Percentiles rank a stretch among this genome's conserved stretches.
These are phyloP conservation scores for Cicer chorassanicum DNA, from an alignment of 306 rosid genomes.

Conservation along the genomic window DNA sequence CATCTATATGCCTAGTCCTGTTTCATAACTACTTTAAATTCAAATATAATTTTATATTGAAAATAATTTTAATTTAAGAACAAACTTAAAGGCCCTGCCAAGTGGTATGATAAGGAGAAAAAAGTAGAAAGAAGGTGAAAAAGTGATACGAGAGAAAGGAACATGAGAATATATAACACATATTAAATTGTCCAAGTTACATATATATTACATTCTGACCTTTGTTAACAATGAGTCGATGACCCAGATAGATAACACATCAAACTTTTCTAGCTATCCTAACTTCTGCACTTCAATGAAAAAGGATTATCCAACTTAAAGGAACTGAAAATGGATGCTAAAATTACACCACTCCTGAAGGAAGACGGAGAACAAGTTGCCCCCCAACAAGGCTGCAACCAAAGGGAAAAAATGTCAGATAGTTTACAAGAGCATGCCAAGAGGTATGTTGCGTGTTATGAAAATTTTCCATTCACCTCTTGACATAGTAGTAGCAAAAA, in stretches of 20 bases:
- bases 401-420: conserved; percentile 37
- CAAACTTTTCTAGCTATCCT: conserved; percentile 18
- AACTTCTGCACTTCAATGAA: background rate
- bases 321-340: conserved; percentile 26
- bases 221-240: background rate
- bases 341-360: conserved; percentile 70
- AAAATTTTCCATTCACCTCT: conserved; percentile 54
- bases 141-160: background rate
- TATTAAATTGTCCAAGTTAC: conserved; percentile 19
- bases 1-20: no score
- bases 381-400: conserved; percentile 70
- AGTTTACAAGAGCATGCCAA: conserved; percentile 27
- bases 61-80: no score
- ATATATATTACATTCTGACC: conserved; percentile 38
- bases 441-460: conserved; percentile 5
- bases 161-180: background rate
- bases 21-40: no score
- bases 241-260: conserved; percentile 4
- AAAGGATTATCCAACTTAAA: conserved; percentile 12
- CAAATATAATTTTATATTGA: no score
- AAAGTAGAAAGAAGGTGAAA: background rate
- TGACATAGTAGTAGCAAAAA: conserved; percentile 81
- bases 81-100: no score
- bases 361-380: conserved; percentile 77
- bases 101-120: no score